Percentiles rank a stretch among this genome's conserved stretches.
Conservation (phyloP, 192 early-diverging fungal species). For the Helicostylum pulchrum region DNA sequence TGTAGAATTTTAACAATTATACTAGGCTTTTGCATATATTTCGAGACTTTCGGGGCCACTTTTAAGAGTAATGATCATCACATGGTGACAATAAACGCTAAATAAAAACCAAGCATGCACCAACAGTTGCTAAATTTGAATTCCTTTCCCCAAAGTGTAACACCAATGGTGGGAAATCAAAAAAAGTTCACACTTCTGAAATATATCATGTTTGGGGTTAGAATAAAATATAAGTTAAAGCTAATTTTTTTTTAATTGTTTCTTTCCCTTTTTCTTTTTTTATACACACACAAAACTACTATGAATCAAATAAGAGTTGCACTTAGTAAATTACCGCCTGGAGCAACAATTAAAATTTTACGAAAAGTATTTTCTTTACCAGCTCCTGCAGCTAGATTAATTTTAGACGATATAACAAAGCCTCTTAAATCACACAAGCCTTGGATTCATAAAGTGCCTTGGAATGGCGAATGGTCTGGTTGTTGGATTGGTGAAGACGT, state of each 20-base stretch:
- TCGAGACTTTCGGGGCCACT: no score
- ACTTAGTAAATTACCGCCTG: constrained; percentile 32
- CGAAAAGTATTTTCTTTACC: constrained; percentile 34
- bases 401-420: constrained; percentile 33
- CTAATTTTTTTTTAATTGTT: not conserved
- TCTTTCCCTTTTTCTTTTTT: not conserved
- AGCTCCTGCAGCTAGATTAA: constrained; percentile 30
- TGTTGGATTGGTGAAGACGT: constrained; percentile 39
- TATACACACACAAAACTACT: not conserved
- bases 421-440: constrained; percentile 27
- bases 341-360: constrained; percentile 28
- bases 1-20: no score
- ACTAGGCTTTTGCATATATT: no score
- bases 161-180: no score
- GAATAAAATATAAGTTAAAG: no score
- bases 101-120: no score
- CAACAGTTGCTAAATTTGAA: no score
- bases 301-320: constrained; percentile 31
- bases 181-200: no score
- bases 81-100: no score
- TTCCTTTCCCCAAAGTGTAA: no score
- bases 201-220: no score
- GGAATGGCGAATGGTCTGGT: constrained; percentile 35
- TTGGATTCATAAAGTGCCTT: constrained; percentile 32
- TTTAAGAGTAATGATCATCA: no score